These are phyloP conservation scores for Cryoendolithus antarcticus DNA, from an alignment of 2,329 filamentous ascomycete genomes.

Conservation along the genomic window DNA sequence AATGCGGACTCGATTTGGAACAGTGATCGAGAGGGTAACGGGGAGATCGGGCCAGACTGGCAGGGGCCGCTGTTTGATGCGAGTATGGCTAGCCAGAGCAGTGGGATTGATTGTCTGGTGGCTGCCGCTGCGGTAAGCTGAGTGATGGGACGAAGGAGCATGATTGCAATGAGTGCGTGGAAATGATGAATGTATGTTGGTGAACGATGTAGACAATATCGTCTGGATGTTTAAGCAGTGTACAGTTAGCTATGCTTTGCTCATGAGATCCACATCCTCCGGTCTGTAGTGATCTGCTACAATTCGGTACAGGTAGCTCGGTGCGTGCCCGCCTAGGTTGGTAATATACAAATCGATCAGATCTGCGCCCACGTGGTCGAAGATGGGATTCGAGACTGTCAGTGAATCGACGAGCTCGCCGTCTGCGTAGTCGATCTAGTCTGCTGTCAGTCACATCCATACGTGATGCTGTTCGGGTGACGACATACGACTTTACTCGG, in stretches of 20 bases:
- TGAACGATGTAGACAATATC: too few relatives aligned
- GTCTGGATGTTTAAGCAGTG: too few relatives aligned
- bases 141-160: too few relatives aligned
- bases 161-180: too few relatives aligned
- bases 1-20: constrained; percentile 56
- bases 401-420: constrained; percentile 67
- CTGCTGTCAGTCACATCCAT: too few relatives aligned
- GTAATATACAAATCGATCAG: constrained; percentile 73
- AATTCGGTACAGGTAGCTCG: constrained; percentile 58
- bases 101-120: constrained; percentile 54
- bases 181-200: too few relatives aligned
- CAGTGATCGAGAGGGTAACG: constrained; percentile 39
- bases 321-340: constrained; percentile 62
- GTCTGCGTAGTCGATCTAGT: constrained; percentile 30
- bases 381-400: constrained; percentile 65
- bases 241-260: not conserved
- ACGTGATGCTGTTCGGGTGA: constrained; percentile 25
- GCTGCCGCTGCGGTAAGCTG: constrained; percentile 33
- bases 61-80: constrained; percentile 42
- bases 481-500: constrained; percentile 65
- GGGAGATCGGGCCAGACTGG: constrained; percentile 47
- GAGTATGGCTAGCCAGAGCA: constrained; percentile 49
- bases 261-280: constrained; percentile 49
- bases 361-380: constrained; percentile 70
- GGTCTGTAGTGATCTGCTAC: constrained; percentile 64